Base-by-base conservation (phyloP, 768 basidiomycete species). In the Leucocoprinus birnbaumii region DNA sequence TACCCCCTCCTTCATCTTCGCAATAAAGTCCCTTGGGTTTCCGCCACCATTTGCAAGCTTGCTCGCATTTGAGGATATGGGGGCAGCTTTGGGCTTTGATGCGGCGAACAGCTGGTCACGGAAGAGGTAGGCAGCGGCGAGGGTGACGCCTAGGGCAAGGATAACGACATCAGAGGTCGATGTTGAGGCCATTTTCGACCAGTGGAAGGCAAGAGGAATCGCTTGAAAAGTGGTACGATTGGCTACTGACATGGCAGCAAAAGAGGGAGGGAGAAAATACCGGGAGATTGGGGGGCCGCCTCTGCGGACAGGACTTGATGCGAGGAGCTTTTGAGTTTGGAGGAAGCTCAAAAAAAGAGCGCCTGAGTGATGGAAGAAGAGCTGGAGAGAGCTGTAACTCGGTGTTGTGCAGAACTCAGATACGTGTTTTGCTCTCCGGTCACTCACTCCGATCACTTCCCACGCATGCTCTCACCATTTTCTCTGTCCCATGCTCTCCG, bases 1-100 rank as follows among this genome's bases (percentile, higher is more conserved):
- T 73, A 98, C 96, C 38, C 84, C 86, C 58, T 88, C 85, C 73
- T 94, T 90, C 93, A 98, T 94, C 76, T 95, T 95, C 11, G 85
- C 83, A 40, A 97, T 80, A 66, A 97, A 97, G 69, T 98, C 94
- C 42, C 95, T 78, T n/a, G 94, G 93, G 65, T 97, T 93, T 1
- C 85, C 88, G 55, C 81, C 82, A 46, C 85, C 89, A 75, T 87
- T 87, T 37, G 75, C 66, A 38, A 73, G 71, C 51, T 80, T 78
- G 27, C 77, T 51, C 21, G 66, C 55, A 38, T 18, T 10, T 2
- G 42, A 43, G 21, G 47, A 14, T 35, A 76, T 56, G 0, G 84
- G 76, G 31, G 77, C 72, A 9, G 74, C 62, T 66, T 86, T 89
- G 19, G 83, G 80, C 60, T 87, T 85, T 19, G 86, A 78, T 7